phyloP scores from a whole-genome alignment of 192 early-diverging fungal species.

The Paraglomus occultum region DNA sequence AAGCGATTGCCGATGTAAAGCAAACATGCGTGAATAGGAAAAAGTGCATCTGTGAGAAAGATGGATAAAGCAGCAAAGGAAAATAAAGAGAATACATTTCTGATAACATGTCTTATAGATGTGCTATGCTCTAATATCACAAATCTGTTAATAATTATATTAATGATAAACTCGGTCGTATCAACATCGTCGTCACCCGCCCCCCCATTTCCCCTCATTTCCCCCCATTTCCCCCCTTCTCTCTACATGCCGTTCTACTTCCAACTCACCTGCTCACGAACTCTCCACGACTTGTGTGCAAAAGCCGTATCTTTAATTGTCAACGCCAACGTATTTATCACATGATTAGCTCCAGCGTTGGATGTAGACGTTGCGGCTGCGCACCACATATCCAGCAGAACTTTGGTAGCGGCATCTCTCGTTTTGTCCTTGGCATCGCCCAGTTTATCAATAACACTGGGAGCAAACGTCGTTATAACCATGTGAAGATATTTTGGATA shows the following conservation, averaged over 20 bases:
- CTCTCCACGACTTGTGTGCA: conserved; percentile 24
- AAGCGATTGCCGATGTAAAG: neutral
- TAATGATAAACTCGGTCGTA: no score
- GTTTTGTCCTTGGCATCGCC: conserved; percentile 22
- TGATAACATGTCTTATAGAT: no score
- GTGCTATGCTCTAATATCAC: no score
- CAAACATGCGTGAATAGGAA: neutral
- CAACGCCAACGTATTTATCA: neutral
- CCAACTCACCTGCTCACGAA: conserved; percentile 21
- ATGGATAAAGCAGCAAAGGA: no score
- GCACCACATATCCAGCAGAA: conserved; percentile 16
- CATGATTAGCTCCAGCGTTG: neutral
- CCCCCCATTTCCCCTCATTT: no score
- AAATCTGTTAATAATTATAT: no score
- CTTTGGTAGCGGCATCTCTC: conserved; percentile 4
- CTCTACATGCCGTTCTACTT: neutral
- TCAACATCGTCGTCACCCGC: no score
- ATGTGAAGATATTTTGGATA: conserved; percentile 5
- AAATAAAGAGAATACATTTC: no score
- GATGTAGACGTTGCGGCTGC: neutral
- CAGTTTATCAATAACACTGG: conserved; percentile 17
- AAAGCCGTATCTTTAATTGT: conserved; percentile 24
- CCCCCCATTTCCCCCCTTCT: no score
- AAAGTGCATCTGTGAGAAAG: neutral
- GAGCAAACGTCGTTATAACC: conserved; percentile 1